Evolutionary conservation across 257 asterid genomes (phyloP).

Genomic region (Forsythia viridissima): DNA sequence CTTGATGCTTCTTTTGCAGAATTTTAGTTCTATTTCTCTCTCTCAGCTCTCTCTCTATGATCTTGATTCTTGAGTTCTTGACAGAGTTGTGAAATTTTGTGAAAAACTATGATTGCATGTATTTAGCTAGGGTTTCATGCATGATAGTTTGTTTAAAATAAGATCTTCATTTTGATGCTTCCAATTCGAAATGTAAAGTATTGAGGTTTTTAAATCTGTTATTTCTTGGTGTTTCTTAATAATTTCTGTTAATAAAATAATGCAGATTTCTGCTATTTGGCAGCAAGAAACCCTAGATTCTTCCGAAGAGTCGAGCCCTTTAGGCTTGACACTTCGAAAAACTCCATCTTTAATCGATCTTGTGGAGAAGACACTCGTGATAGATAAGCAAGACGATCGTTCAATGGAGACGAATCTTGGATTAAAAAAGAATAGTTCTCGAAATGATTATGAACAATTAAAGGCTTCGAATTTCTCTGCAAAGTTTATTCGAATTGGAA

Average conservation of each 20-base stretch:
- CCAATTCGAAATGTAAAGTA: neutral
- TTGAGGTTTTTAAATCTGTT: too few relatives aligned
- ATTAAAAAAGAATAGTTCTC: neutral
- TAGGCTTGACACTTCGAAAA: slow-evolving; percentile 27
- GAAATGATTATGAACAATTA: slow-evolving; percentile 28
- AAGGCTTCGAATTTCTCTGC: slow-evolving; percentile 52
- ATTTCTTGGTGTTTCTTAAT: too few relatives aligned
- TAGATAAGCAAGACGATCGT: neutral
- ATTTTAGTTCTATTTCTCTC: too few relatives aligned
- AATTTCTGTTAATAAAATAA: too few relatives aligned
- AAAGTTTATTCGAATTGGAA: slow-evolving; percentile 26
- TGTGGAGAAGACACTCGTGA: slow-evolving; percentile 1
- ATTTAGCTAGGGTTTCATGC: neutral
- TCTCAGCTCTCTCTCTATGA: too few relatives aligned
- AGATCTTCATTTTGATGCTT: too few relatives aligned
- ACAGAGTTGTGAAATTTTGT: too few relatives aligned
- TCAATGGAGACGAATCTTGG: neutral
- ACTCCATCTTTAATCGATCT: slow-evolving; percentile 27
- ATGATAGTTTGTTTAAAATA: neutral
- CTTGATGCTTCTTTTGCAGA: too few relatives aligned
- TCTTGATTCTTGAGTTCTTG: too few relatives aligned
- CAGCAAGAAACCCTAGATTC: neutral
- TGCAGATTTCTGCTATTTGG: neutral
- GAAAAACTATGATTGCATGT: neutral
- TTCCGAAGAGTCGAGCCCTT: neutral